Percentiles rank a stretch among this genome's conserved stretches.
phyloP scores from a whole-genome alignment of 2,329 filamentous ascomycete genomes.

The Emmonsiellopsis sp. region DNA sequence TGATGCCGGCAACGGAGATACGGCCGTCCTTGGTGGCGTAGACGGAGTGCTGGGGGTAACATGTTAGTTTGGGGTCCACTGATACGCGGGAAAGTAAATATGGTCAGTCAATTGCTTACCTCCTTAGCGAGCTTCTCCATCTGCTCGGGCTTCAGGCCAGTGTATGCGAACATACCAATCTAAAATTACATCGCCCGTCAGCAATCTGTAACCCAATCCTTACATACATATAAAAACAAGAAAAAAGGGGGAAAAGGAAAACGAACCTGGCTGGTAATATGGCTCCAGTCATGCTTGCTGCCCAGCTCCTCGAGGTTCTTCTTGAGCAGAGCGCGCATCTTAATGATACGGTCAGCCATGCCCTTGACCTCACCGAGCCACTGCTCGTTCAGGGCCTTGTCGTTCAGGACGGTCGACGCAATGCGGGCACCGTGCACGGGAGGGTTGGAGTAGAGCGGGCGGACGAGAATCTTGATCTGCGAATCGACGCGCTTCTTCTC shows the following conservation, averaged over 20 bases:
- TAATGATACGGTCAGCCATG: conserved; percentile 99
- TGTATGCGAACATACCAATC: conserved; percentile 99
- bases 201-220: not conserved
- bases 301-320: conserved; percentile 90
- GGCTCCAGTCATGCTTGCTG: conserved; percentile 95
- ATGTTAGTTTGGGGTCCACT: not conserved
- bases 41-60: conserved; percentile 60
- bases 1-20: conserved; percentile 43
- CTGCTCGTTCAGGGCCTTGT: conserved; percentile 74
- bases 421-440: conserved; percentile 94
- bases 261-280: conserved; percentile 77
- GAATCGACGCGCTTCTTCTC: conserved; percentile 96
- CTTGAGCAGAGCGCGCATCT: conserved; percentile 90
- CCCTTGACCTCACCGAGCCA: conserved; percentile 96
- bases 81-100: too few species aligned
- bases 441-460: conserved; percentile 96
- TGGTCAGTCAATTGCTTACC: conserved; percentile 30
- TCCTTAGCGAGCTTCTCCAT: conserved; percentile 89
- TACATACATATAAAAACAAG: not conserved
- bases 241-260: not conserved
- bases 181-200: conserved; percentile 17
- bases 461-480: conserved; percentile 96
- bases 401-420: conserved; percentile 83
- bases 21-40: conserved; percentile 76
- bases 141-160: conserved; percentile 79